These are phyloP conservation scores for Kokia cookei DNA, from an alignment of 441 rosid genomes.

Conservation along the genomic window DNA sequence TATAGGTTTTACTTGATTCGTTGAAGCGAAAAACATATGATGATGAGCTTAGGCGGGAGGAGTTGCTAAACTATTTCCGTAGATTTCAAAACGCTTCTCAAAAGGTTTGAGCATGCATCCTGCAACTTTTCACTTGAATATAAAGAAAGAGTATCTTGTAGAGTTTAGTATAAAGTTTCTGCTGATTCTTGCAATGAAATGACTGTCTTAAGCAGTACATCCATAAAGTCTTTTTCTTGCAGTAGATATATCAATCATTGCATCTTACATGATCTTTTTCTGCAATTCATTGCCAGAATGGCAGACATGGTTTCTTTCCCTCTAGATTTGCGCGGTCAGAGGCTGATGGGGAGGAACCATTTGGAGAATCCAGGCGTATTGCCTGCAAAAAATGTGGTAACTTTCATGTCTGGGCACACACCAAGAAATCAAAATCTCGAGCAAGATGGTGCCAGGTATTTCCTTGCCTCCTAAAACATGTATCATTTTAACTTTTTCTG, in stretches of 20 bases:
- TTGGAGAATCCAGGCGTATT: slow-evolving; percentile 75
- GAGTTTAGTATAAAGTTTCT: neutral
- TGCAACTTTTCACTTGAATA: neutral
- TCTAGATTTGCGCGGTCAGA: slow-evolving; percentile 60
- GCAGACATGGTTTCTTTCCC: slow-evolving; percentile 51
- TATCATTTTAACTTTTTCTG: neutral
- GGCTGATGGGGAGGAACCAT: slow-evolving; percentile 51
- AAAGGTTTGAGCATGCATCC: slow-evolving; percentile 42
- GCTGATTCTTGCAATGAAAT: neutral
- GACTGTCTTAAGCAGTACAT: neutral
- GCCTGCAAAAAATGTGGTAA: slow-evolving; percentile 78
- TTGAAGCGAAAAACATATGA: slow-evolving; percentile 75
- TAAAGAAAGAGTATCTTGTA: neutral
- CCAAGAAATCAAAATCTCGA: slow-evolving; percentile 68
- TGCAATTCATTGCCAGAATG: slow-evolving; percentile 35
- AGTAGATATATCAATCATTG: neutral
- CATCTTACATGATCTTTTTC: slow-evolving; percentile 18
- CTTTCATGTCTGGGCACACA: slow-evolving; percentile 76
- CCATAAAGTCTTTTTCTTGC: neutral
- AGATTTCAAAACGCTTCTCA: slow-evolving; percentile 70
- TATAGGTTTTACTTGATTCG: slow-evolving; percentile 77
- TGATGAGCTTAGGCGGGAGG: slow-evolving; percentile 84
- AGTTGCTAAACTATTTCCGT: slow-evolving; percentile 66
- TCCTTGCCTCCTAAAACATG: slow-evolving; percentile 8
- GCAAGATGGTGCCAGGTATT: slow-evolving; percentile 99